phyloP scores from a whole-genome alignment of 2,329 filamentous ascomycete genomes.

The Hymenoscyphus scutula region DNA sequence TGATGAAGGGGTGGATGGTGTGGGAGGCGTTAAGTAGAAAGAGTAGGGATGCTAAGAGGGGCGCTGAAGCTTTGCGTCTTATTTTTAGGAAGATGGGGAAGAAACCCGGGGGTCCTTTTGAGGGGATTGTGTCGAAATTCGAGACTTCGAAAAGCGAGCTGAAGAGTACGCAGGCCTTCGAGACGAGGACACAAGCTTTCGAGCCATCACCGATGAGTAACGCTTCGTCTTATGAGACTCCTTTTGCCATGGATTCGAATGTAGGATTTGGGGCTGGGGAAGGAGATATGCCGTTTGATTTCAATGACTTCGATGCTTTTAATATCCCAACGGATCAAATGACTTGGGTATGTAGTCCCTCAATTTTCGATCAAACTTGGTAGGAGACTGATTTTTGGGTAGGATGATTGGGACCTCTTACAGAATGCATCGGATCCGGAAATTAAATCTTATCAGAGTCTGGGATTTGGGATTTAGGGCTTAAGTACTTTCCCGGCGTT shows the following conservation, averaged over 20 bases:
- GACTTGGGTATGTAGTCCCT: not conserved
- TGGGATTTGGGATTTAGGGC: not conserved
- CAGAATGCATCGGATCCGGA: not conserved
- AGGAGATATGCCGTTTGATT: not conserved
- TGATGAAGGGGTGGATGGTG: constrained; percentile 10
- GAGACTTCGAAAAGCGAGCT: not conserved
- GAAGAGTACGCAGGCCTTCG: no score
- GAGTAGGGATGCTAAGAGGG: constrained; percentile 17
- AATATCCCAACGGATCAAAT: not conserved
- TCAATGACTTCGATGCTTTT: not conserved
- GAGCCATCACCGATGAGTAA: not conserved
- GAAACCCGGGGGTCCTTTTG: not conserved
- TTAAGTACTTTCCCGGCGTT: no score
- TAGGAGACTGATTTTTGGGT: not conserved
- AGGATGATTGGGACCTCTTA: constrained; percentile 1
- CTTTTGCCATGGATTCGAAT: not conserved
- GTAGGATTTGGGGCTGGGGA: not conserved
- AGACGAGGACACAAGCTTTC: not conserved
- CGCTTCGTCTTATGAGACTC: not conserved
- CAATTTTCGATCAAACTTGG: not conserved
- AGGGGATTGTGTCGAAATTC: not conserved
- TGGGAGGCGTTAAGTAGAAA: constrained; percentile 12
- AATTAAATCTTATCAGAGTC: not conserved
- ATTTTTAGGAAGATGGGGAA: constrained; percentile 12
- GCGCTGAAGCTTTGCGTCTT: constrained; percentile 12